Percentiles rank a stretch among this genome's conserved stretches.
These are phyloP conservation scores for Diplodia intermedia DNA, from an alignment of 2,329 filamentous ascomycete genomes.

Conservation along the genomic window DNA sequence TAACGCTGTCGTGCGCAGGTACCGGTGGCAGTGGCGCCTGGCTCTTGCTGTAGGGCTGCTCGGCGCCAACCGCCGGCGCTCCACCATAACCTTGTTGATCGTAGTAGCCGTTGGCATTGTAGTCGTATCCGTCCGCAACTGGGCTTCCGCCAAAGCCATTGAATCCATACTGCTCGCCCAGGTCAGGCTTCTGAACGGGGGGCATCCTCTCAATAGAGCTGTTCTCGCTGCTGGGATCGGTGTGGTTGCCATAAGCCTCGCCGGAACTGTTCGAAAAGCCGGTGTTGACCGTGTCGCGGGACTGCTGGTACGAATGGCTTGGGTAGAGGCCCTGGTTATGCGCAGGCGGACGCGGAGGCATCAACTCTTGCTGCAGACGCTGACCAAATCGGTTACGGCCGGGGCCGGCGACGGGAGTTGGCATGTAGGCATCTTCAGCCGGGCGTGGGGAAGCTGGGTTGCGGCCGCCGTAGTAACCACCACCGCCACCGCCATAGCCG, in stretches of 20 bases:
- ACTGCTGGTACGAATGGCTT: constrained; percentile 71
- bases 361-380: constrained; percentile 52
- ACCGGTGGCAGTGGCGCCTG: constrained; percentile 15
- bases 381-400: constrained; percentile 48
- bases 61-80: constrained; percentile 21
- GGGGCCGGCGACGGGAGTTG: constrained; percentile 43
- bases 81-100: constrained; percentile 25
- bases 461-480: constrained; percentile 48
- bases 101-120: constrained; percentile 11
- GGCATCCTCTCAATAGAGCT: constrained; percentile 82
- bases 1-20: constrained; percentile 19
- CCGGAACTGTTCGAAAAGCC: constrained; percentile 74
- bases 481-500: constrained; percentile 41
- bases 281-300: constrained; percentile 85
- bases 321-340: constrained; percentile 54
- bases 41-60: constrained; percentile 6
- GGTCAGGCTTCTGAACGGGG: constrained; percentile 45
- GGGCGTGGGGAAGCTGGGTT: constrained; percentile 35
- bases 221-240: constrained; percentile 92
- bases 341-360: constrained; percentile 43
- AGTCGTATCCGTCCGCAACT: constrained; percentile 51
- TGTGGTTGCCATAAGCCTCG: constrained; percentile 80
- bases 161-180: constrained; percentile 65
- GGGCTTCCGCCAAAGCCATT: constrained; percentile 55
- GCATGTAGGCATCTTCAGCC: constrained; percentile 40